Evolutionary conservation across 768 basidiomycete genomes (phyloP).

Genomic region (Tephrocybe rancida): DNA sequence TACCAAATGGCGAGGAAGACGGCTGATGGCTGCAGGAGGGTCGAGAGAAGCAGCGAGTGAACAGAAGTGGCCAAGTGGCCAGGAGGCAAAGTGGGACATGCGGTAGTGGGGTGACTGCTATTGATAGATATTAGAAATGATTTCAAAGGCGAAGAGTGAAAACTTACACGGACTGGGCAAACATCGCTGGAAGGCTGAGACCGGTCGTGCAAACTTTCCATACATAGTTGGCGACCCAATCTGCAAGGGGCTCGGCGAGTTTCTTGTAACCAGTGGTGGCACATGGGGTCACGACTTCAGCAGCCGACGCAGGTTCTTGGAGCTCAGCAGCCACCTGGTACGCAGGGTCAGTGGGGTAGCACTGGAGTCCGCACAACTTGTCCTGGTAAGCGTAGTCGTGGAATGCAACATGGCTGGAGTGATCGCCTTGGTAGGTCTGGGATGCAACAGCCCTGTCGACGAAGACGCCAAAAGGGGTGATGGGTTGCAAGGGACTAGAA

Average conservation of each 20-base stretch:
- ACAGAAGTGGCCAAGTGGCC: slow-evolving; percentile 59
- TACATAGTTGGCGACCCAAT: slow-evolving; percentile 78
- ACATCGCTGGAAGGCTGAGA: slow-evolving; percentile 55
- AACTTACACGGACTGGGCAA: slow-evolving; percentile 60
- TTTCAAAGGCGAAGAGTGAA: slow-evolving; percentile 1
- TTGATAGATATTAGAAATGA: slow-evolving; percentile 12
- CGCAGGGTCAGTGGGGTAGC: slow-evolving; percentile 26
- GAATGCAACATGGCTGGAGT: slow-evolving; percentile 10
- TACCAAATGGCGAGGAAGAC: slow-evolving; percentile 83
- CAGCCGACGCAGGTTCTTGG: slow-evolving; percentile 40
- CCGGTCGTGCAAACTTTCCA: slow-evolving; percentile 86
- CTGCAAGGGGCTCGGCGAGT: slow-evolving; percentile 74
- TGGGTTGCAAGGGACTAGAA: slow-evolving; percentile 73
- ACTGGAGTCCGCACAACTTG: slow-evolving; percentile 18
- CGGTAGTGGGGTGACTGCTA: slow-evolving; percentile 34
- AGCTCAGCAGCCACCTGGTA: slow-evolving; percentile 29
- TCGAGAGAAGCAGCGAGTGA: slow-evolving; percentile 76
- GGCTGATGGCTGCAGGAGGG: slow-evolving; percentile 80
- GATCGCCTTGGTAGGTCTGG: slow-evolving; percentile 12
- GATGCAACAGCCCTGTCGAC: slow-evolving; percentile 72
- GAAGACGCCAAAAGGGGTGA: slow-evolving; percentile 78
- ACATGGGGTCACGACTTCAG: slow-evolving; percentile 50
- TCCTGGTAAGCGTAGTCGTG: slow-evolving; percentile 15
- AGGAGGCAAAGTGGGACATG: slow-evolving; percentile 51
- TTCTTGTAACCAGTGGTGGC: slow-evolving; percentile 66